phyloP scores from a whole-genome alignment of 2,329 filamentous ascomycete species.

The Bretziella fagacearum region DNA sequence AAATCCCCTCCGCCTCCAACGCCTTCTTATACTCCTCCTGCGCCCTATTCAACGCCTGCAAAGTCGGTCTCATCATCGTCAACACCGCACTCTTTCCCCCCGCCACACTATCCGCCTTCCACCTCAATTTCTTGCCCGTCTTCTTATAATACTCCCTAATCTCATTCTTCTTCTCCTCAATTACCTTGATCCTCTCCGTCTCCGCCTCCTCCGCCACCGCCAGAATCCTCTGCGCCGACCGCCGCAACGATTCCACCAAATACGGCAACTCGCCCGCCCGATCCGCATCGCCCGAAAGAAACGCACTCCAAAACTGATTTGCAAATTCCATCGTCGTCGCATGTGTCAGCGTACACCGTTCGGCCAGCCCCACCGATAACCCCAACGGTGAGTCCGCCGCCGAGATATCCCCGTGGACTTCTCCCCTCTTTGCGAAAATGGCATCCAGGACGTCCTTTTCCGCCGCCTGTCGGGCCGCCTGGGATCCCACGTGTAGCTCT shows the following conservation, averaged over 20 bases:
- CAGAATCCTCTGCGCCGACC: constrained; percentile 62
- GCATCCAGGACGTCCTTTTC: constrained; percentile 50
- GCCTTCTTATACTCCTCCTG: constrained; percentile 54
- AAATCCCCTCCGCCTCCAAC: constrained; percentile 45
- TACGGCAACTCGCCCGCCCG: constrained; percentile 66
- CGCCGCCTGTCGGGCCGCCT: constrained; percentile 45
- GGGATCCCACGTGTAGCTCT: constrained; percentile 52
- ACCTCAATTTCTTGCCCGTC: constrained; percentile 56
- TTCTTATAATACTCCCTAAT: constrained; percentile 52
- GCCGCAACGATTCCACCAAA: constrained; percentile 63
- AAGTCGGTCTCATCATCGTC: constrained; percentile 58
- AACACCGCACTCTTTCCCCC: constrained; percentile 64
- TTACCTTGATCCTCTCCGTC: constrained; percentile 46
- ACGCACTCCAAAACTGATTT: constrained; percentile 93
- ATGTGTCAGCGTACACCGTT: constrained; percentile 53
- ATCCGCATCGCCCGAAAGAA: constrained; percentile 71
- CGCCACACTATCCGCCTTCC: constrained; percentile 49
- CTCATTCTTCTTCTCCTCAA: constrained; percentile 50
- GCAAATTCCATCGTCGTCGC: constrained; percentile 89
- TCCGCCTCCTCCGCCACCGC: constrained; percentile 70
- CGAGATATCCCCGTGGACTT: constrained; percentile 35
- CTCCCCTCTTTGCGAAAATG: constrained; percentile 42
- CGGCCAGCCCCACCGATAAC: constrained; percentile 35
- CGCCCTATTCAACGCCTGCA: constrained; percentile 53
- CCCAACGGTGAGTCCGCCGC: constrained; percentile 36